Percentiles rank a stretch among this genome's conserved stretches.
phyloP scores from a whole-genome alignment of 208 protist genomes.

The Wallacemonas sp. region DNA sequence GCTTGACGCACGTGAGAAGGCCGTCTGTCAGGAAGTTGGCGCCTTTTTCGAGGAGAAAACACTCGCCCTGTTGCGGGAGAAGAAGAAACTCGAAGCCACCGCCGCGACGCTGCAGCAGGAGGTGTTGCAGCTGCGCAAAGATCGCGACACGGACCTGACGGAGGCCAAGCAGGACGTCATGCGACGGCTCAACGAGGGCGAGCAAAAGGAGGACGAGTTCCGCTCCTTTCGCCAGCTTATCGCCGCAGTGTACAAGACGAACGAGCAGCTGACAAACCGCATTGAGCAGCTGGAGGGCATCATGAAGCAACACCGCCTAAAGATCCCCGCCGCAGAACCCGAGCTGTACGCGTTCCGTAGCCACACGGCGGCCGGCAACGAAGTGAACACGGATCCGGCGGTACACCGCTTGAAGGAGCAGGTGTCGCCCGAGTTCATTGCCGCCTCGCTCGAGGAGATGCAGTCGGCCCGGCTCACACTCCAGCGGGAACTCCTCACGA shows the following conservation, averaged over 20 bases:
- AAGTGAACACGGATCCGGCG: not conserved
- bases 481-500: constrained; percentile 61
- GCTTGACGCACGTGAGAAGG: constrained; percentile 34
- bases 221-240: constrained; percentile 65
- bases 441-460: constrained; percentile 56
- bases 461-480: constrained; percentile 52
- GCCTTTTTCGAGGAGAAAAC: constrained; percentile 71
- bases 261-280: constrained; percentile 57
- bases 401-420: constrained; percentile 14
- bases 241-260: constrained; percentile 70
- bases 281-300: constrained; percentile 56
- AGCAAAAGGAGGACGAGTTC: constrained; percentile 73
- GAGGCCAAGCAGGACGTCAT: constrained; percentile 56
- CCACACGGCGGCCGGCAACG: not conserved
- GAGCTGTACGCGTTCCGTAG: constrained; percentile 48
- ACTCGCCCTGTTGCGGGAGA: constrained; percentile 43
- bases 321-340: constrained; percentile 30
- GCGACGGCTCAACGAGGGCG: constrained; percentile 52
- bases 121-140: constrained; percentile 42
- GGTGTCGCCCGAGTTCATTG: constrained; percentile 49
- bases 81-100: constrained; percentile 25
- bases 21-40: constrained; percentile 48
- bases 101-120: constrained; percentile 34
- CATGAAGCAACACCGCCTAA: constrained; percentile 50
- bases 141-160: constrained; percentile 61